These are phyloP conservation scores for Penicillium sp. DNA, from an alignment of 2,329 filamentous ascomycete genomes.

Conservation along the genomic window DNA sequence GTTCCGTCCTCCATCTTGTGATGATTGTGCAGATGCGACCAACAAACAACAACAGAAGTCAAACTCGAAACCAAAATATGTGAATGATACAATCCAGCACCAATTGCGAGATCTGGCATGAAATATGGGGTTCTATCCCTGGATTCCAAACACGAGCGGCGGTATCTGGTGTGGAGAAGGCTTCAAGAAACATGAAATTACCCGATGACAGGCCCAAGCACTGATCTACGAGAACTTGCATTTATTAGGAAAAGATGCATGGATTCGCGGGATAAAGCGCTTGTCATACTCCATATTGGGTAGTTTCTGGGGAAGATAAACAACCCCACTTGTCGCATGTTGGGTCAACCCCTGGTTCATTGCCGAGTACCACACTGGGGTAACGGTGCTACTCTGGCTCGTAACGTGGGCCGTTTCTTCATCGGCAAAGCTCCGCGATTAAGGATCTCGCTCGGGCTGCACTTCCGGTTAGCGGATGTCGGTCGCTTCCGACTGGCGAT, in stretches of 20 bases:
- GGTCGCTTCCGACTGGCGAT: neutral
- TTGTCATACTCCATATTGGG: conserved; percentile 8
- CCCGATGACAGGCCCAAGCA: neutral
- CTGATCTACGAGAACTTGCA: neutral
- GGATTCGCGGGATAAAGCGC: neutral
- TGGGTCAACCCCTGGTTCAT: conserved; percentile 1
- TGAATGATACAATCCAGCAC: neutral
- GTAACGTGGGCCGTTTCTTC: conserved; percentile 8
- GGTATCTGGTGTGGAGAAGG: conserved; percentile 9
- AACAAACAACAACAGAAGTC: neutral
- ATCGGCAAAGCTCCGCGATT: conserved; percentile 2
- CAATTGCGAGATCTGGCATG: neutral
- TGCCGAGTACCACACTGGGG: conserved; percentile 1
- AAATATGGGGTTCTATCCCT: conserved; percentile 8
- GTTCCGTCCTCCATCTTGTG: conserved; percentile 7
- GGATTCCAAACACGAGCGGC: conserved; percentile 5
- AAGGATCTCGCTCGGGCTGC: neutral
- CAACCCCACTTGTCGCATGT: conserved; percentile 11
- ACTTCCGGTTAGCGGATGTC: neutral
- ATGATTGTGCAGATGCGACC: neutral
- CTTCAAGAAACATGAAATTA: neutral
- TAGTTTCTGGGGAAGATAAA: conserved; percentile 2
- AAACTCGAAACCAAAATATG: neutral
- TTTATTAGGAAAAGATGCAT: neutral
- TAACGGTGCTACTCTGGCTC: conserved; percentile 10